Evolutionary conservation across 129 eudicot species (phyloP).

Genomic region (Flaveria brownii): DNA sequence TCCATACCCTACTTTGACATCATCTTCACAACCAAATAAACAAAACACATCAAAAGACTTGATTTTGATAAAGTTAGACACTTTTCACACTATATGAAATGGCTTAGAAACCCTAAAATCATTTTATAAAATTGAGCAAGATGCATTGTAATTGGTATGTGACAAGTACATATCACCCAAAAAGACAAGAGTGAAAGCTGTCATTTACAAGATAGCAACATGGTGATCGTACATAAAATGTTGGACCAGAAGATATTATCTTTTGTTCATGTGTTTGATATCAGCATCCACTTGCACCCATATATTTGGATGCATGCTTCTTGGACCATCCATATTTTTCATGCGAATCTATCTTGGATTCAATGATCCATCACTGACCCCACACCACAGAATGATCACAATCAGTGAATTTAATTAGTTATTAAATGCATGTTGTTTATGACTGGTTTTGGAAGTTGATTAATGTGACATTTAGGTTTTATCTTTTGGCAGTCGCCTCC

Average conservation of each 20-base stretch:
- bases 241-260: constrained; percentile 31
- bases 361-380: constrained; percentile 31
- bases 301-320: constrained; percentile 29
- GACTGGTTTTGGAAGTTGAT: not conserved
- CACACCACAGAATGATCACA: constrained; percentile 15
- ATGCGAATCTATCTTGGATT: constrained; percentile 29
- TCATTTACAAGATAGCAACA: constrained; percentile 23
- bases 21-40: not conserved
- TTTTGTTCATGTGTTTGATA: constrained; percentile 25
- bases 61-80: too few species aligned
- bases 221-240: constrained; percentile 22
- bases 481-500: constrained; percentile 58
- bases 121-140: not conserved
- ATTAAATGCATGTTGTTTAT: not conserved
- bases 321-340: constrained; percentile 30
- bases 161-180: constrained; percentile 30
- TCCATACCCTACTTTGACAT: not conserved
- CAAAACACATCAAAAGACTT: not conserved
- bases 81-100: too few species aligned
- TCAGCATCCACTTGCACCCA: constrained; percentile 27
- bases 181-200: constrained; percentile 30
- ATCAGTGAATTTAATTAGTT: not conserved
- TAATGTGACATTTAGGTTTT: constrained; percentile 7
- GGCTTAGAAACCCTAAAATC: too few species aligned
- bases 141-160: constrained; percentile 23